Percentiles rank a stretch among this genome's conserved stretches.
Evolutionary conservation across 371 early-diverging fungal genomes (phyloP).

Genomic region (Apophysomyces trapeziformis): DNA sequence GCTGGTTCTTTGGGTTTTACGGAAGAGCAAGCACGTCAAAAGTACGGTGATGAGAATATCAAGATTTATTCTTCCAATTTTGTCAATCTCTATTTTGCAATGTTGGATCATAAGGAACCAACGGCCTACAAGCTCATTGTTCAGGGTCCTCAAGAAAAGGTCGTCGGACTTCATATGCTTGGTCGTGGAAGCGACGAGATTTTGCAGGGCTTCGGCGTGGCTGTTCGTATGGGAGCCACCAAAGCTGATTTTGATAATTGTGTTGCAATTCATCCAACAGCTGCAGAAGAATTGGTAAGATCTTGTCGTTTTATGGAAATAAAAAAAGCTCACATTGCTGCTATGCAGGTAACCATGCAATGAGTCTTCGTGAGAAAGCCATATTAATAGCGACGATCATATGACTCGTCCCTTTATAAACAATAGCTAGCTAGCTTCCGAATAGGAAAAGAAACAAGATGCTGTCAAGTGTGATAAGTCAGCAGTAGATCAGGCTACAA

Average conservation of each 20-base stretch:
- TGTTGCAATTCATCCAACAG: constrained; percentile 99
- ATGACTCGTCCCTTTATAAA: too few relatives aligned
- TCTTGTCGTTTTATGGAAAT: not conserved
- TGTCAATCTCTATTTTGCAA: constrained; percentile 89
- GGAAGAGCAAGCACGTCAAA: constrained; percentile 79
- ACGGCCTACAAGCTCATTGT: constrained; percentile 91
- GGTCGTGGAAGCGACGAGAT: constrained; percentile 95
- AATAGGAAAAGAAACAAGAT: too few relatives aligned
- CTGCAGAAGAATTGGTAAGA: constrained; percentile 86
- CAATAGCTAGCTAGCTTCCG: too few relatives aligned
- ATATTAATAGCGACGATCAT: too few relatives aligned
- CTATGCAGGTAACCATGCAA: not conserved
- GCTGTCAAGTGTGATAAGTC: too few relatives aligned
- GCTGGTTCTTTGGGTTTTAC: constrained; percentile 90
- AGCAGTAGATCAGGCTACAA: too few relatives aligned
- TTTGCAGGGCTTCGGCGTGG: constrained; percentile 89
- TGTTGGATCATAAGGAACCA: constrained; percentile 87
- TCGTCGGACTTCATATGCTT: constrained; percentile 96
- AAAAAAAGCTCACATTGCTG: not conserved
- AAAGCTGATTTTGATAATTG: constrained; percentile 93
- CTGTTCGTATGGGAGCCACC: constrained; percentile 94
- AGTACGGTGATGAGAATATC: constrained; percentile 80
- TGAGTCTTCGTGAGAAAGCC: not conserved
- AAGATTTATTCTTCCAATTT: constrained; percentile 88
- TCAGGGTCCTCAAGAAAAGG: constrained; percentile 86